phyloP scores from a whole-genome alignment of 257 asterid genomes.

The Verbena officinalis region DNA sequence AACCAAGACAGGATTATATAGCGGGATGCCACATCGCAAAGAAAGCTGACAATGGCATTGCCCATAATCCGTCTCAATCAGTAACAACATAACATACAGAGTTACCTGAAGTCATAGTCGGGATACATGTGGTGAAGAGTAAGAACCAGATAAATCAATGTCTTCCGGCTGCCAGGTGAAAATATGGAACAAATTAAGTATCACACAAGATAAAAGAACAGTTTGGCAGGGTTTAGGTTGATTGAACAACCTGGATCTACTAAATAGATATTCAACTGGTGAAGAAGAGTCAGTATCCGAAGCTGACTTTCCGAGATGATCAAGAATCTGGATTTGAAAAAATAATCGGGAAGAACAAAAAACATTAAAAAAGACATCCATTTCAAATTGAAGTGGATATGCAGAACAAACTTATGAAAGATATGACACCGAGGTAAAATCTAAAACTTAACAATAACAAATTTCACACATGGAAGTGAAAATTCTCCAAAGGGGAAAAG shows the following conservation, averaged over 20 bases:
- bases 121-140: conserved; percentile 94
- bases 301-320: conserved; percentile 59
- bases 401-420: not conserved
- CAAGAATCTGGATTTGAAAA: conserved; percentile 62
- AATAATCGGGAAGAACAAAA: conserved; percentile 8
- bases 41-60: conserved; percentile 97
- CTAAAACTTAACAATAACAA: conserved; percentile 9
- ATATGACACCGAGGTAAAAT: conserved; percentile 11
- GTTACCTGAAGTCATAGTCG: conserved; percentile 97
- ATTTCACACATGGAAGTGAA: not conserved
- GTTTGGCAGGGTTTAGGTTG: conserved; percentile 21
- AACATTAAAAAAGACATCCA: not conserved
- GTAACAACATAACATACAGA: conserved; percentile 40
- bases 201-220: conserved; percentile 4
- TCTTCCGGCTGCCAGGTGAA: conserved; percentile 76
- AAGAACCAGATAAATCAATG: conserved; percentile 89
- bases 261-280: conserved; percentile 70
- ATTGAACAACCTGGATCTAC: conserved; percentile 74
- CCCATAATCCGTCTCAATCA: conserved; percentile 70
- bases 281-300: conserved; percentile 82
- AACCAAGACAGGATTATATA: conserved; percentile 67
- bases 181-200: conserved; percentile 26
- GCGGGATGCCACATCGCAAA: conserved; percentile 97
- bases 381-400: not conserved
- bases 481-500: not conserved